These are phyloP conservation scores for Solanum sejunctum DNA, from an alignment of 257 asterid species.

Conservation along the genomic window DNA sequence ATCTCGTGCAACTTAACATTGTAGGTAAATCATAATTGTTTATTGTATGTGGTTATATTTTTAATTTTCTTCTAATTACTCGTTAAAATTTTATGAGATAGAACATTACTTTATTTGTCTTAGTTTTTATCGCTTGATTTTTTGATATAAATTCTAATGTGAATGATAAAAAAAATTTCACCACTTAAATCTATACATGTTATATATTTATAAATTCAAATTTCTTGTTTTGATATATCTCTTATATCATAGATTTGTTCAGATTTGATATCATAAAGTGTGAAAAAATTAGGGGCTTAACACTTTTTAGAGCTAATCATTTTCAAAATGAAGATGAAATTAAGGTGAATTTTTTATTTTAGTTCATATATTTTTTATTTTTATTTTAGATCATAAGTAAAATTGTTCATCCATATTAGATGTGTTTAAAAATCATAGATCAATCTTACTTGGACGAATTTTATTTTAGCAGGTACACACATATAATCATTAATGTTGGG, in stretches of 20 bases:
- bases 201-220: not conserved
- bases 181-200: not conserved
- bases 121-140: not conserved
- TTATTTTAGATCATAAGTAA: not conserved
- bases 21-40: not conserved
- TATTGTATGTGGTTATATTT: not conserved
- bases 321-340: not conserved
- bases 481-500: not conserved
- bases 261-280: not conserved
- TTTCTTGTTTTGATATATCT: not conserved
- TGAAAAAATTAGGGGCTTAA: not conserved
- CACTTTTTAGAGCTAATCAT: not conserved
- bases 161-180: not conserved
- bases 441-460: not conserved
- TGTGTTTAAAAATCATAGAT: not conserved
- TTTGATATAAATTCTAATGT: not conserved
- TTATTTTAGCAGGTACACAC: not conserved
- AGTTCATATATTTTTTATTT: not conserved
- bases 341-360: not conserved
- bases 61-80: not conserved
- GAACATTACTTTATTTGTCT: not conserved
- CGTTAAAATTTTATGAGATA: not conserved
- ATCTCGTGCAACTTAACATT: not conserved
- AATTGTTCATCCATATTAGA: not conserved
- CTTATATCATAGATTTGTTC: not conserved